These are phyloP conservation scores for Laetiporus sulphureus DNA, from an alignment of 1,284 basidiomycete genomes.

Conservation along the genomic window DNA sequence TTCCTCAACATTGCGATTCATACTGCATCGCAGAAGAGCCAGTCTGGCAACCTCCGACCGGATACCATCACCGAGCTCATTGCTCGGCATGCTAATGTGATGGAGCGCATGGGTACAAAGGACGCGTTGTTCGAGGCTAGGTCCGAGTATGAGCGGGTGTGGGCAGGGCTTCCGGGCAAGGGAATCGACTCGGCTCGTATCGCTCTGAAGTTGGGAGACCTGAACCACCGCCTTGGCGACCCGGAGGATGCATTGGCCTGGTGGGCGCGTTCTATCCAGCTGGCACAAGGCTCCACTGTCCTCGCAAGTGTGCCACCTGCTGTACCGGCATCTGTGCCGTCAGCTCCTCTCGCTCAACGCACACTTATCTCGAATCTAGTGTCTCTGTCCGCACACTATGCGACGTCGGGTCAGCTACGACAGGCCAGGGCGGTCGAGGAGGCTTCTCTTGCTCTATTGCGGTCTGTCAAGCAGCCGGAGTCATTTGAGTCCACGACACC, in stretches of 20 bases:
- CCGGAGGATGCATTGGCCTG: slow-evolving; percentile 49
- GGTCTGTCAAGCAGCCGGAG: slow-evolving; percentile 49
- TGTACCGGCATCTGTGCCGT: slow-evolving; percentile 39
- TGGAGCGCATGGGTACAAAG: slow-evolving; percentile 61
- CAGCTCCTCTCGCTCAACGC: slow-evolving; percentile 63
- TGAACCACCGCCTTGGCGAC: slow-evolving; percentile 49
- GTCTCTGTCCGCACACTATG: slow-evolving; percentile 67
- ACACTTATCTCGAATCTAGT: slow-evolving; percentile 60
- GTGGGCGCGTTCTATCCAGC: slow-evolving; percentile 56
- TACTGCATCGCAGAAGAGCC: slow-evolving; percentile 34
- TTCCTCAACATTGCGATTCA: slow-evolving; percentile 49
- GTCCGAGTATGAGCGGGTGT: slow-evolving; percentile 58
- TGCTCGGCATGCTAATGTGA: slow-evolving; percentile 51
- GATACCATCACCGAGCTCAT: slow-evolving; percentile 55
- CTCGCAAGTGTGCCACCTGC: slow-evolving; percentile 13
- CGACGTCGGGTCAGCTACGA: slow-evolving; percentile 55
- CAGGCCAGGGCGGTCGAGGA: slow-evolving; percentile 67
- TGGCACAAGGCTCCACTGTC: slow-evolving; percentile 25
- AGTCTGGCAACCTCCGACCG: slow-evolving; percentile 36
- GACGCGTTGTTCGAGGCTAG: slow-evolving; percentile 54
- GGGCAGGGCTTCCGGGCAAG: slow-evolving; percentile 36
- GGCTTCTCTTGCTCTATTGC: slow-evolving; percentile 60
- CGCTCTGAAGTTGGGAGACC: slow-evolving; percentile 61
- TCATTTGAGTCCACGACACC: slow-evolving; percentile 37
- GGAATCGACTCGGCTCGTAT: slow-evolving; percentile 44